Percentiles rank a stretch among this genome's conserved stretches.
These are phyloP conservation scores for Jackrogersella multiformis DNA, from an alignment of 495 filamentous ascomycete species.

Conservation along the genomic window DNA sequence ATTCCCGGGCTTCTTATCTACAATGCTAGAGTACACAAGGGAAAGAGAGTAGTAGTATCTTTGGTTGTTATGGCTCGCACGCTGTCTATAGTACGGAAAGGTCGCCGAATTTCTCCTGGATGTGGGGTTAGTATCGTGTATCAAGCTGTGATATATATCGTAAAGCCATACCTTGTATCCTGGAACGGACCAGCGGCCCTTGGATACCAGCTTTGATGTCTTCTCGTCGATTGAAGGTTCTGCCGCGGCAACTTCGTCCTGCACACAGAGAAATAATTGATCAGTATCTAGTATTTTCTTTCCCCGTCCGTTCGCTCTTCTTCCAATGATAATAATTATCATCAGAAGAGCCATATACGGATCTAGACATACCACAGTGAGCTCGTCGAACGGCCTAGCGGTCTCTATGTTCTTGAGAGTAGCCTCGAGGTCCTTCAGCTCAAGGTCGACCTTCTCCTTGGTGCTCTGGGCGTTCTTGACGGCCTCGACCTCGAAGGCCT, in stretches of 20 bases:
- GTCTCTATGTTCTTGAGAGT: slow-evolving; percentile 97
- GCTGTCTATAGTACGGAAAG: slow-evolving; percentile 82
- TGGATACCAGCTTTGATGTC: slow-evolving; percentile 88
- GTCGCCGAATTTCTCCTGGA: slow-evolving; percentile 97
- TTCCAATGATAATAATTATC: background rate
- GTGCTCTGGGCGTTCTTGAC: slow-evolving; percentile 96
- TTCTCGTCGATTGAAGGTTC: slow-evolving; percentile 96
- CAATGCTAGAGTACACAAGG: slow-evolving; percentile 69
- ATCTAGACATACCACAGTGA: slow-evolving; percentile 86
- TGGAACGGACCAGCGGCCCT: slow-evolving; percentile 95
- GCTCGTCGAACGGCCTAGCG: slow-evolving; percentile 93
- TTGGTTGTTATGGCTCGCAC: slow-evolving; percentile 10
- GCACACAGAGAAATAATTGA: slow-evolving; percentile 26
- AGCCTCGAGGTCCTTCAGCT: slow-evolving; percentile 89
- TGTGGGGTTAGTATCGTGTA: slow-evolving; percentile 20
- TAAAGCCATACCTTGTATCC: slow-evolving; percentile 90
- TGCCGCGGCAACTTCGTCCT: slow-evolving; percentile 94
- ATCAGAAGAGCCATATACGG: background rate
- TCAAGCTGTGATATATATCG: background rate
- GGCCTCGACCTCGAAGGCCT: slow-evolving; percentile 96
- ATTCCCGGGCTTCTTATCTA: slow-evolving; percentile 55
- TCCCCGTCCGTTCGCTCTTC: too few species aligned
- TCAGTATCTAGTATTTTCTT: slow-evolving; percentile 25
- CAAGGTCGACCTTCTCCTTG: slow-evolving; percentile 91
- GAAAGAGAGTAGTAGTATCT: slow-evolving; percentile 46